These are phyloP conservation scores for Pythium volutum DNA, from an alignment of 352 stramenopile genomes.

Conservation along the genomic window DNA sequence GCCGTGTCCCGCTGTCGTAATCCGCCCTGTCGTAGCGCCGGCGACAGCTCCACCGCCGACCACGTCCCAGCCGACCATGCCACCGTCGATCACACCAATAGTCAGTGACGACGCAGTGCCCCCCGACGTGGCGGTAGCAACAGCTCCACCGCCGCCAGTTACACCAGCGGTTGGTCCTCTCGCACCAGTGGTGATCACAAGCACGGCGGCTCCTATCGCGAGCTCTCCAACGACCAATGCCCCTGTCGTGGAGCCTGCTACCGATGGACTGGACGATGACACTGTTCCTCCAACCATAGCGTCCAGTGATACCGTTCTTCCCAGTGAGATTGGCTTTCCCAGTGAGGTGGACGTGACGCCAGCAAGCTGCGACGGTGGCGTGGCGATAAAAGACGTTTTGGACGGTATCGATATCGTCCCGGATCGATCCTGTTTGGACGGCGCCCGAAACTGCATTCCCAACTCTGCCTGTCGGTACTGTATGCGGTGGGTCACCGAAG, in stretches of 20 bases:
- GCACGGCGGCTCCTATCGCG: not conserved
- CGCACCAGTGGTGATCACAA: not conserved
- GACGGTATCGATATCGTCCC: not conserved
- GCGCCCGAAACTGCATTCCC: not conserved
- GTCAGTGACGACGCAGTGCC: no score
- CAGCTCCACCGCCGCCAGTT: not conserved
- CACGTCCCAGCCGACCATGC: not conserved
- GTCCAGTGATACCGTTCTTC: not conserved
- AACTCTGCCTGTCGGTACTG: not conserved
- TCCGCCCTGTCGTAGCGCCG: no score
- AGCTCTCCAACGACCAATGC: not conserved
- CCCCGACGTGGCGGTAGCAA: not conserved
- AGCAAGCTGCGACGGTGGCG: not conserved
- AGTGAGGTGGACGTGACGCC: not conserved
- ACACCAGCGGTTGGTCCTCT: no score
- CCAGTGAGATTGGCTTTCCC: not conserved
- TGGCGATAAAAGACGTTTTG: not conserved
- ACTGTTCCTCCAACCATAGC: not conserved
- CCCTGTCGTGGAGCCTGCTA: not conserved
- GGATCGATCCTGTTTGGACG: not conserved
- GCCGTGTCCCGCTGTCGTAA: not conserved
- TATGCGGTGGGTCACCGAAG: not conserved
- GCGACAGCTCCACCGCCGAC: no score
- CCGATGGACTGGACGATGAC: not conserved
- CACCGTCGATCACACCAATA: no score